phyloP scores from a whole-genome alignment of 129 eudicot species.

The Rutidosis leptorrhynchoides region DNA sequence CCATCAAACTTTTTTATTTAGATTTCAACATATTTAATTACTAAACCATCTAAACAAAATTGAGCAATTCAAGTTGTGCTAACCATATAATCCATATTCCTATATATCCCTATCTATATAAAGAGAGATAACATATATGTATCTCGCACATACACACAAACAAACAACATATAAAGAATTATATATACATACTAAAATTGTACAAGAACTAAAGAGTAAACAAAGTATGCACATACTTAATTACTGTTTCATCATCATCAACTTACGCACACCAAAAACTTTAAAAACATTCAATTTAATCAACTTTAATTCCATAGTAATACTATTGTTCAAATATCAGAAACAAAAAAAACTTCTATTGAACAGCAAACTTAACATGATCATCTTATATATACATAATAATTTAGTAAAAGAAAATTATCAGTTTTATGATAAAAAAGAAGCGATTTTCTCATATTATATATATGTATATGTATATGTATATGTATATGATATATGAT shows the following conservation, averaged over 20 bases:
- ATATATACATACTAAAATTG: not conserved
- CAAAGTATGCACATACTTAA: not conserved
- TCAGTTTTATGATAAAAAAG: too few relatives aligned
- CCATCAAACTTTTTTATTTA: not conserved
- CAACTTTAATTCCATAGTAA: not conserved
- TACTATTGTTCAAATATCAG: not conserved
- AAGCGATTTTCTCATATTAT: too few relatives aligned
- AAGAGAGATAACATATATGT: not conserved
- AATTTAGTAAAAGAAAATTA: not conserved
- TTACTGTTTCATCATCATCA: constrained; percentile 11
- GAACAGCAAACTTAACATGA: not conserved
- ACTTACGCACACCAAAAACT: not conserved
- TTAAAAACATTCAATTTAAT: not conserved
- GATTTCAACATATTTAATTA: constrained; percentile 12
- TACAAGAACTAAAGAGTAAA: constrained; percentile 1
- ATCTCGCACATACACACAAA: not conserved
- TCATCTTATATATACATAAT: not conserved
- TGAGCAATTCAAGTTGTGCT: constrained; percentile 19
- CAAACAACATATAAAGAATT: not conserved
- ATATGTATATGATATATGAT: too few relatives aligned
- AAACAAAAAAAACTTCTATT: constrained; percentile 11
- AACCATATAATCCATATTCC: not conserved
- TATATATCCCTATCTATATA: not conserved
- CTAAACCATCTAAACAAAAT: not conserved
- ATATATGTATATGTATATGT: too few relatives aligned